Conservation (phyloP, 2,329 filamentous ascomycete species). For the Aphanoascus verrucosus region DNA sequence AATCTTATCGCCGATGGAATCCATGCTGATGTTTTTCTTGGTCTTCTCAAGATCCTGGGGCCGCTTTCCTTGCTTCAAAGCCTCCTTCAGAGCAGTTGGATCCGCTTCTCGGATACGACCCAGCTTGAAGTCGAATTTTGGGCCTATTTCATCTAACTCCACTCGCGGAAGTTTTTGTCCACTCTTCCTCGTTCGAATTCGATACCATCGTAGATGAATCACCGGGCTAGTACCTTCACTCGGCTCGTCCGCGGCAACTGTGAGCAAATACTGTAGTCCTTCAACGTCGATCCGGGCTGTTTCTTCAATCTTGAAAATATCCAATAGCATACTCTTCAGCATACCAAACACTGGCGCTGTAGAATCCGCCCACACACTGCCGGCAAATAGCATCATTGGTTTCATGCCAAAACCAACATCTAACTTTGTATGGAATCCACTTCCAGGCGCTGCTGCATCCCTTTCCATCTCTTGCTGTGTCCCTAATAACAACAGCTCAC, state of each 20-base stretch:
- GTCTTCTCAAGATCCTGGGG: conserved; percentile 45
- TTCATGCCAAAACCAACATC: conserved; percentile 64
- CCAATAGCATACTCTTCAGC: conserved; percentile 75
- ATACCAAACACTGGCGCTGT: conserved; percentile 69
- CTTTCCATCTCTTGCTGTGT: conserved; percentile 54
- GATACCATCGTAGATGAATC: conserved; percentile 65
- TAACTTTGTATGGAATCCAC: conserved; percentile 48
- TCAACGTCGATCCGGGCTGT: conserved; percentile 83
- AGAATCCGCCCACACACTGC: conserved; percentile 74
- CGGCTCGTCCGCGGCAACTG: conserved; percentile 62
- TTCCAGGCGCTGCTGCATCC: conserved; percentile 41
- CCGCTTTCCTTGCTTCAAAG: conserved; percentile 73
- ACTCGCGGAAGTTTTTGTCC: conserved; percentile 81
- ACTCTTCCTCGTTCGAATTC: conserved; percentile 73
- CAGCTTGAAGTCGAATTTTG: conserved; percentile 80
- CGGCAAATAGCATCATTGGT: conserved; percentile 84
- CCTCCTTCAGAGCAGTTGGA: conserved; percentile 70
- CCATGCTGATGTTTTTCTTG: conserved; percentile 94
- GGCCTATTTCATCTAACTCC: conserved; percentile 91
- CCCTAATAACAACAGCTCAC: conserved; percentile 75
- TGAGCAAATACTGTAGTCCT: conserved; percentile 82
- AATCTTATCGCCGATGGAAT: conserved; percentile 90
- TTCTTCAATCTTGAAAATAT: conserved; percentile 81
- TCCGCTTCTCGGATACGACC: conserved; percentile 73
- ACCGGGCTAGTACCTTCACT: conserved; percentile 31